Conservation (phyloP, 2,329 filamentous ascomycete genomes). For the Parascedosporium putredinis region DNA sequence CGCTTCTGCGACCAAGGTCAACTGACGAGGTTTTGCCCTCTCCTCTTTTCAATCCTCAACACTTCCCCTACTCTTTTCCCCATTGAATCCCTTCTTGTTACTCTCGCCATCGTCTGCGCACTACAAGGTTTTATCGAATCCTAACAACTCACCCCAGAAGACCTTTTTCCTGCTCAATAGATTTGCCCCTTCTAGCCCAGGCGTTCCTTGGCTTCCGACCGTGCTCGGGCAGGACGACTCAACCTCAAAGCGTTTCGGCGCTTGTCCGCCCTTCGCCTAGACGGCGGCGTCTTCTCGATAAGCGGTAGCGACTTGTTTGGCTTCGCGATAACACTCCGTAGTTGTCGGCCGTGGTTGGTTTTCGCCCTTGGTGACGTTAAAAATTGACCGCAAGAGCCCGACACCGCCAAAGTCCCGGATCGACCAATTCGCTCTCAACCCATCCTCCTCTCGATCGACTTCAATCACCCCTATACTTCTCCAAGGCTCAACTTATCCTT, state of each 20-base stretch:
- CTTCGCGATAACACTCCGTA: not conserved
- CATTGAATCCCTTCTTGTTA: not conserved
- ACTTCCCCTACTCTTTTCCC: not conserved
- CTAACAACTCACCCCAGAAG: not conserved
- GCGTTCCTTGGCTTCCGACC: no score
- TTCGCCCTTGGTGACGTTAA: not conserved
- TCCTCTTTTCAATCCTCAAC: slow-evolving; percentile 2
- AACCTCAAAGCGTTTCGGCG: slow-evolving; percentile 1
- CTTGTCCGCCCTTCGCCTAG: slow-evolving; percentile 6
- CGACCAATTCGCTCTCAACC: slow-evolving; percentile 3
- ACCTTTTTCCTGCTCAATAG: no score
- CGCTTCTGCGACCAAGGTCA: slow-evolving; percentile 5
- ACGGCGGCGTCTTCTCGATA: not conserved
- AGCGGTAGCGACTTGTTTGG: not conserved
- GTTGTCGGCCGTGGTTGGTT: not conserved
- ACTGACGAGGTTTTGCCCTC: slow-evolving; percentile 1
- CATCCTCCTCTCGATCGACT: slow-evolving; percentile 1
- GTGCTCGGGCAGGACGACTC: not conserved
- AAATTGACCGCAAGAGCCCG: slow-evolving; percentile 2
- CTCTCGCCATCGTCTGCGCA: not conserved
- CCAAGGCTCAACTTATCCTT: not conserved
- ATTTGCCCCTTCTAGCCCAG: no score
- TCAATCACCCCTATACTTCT: not conserved
- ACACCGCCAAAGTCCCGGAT: slow-evolving; percentile 4
- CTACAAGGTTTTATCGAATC: not conserved